Evolutionary conservation across 805 yeast species (phyloP).

Genomic region (Yarrowia hollandica): DNA sequence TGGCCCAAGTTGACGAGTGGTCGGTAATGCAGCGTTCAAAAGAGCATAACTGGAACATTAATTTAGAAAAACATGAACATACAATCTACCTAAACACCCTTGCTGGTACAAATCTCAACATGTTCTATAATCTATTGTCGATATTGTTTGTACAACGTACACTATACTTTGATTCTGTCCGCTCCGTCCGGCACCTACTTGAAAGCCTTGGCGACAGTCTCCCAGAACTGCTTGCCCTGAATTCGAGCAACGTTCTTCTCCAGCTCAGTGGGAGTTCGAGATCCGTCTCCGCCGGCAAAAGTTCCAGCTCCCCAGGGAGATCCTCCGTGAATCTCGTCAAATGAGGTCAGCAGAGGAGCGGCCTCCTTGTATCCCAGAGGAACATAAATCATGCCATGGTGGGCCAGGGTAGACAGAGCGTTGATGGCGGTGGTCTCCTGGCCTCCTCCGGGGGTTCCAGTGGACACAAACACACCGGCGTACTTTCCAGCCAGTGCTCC

Average conservation of each 20-base stretch:
- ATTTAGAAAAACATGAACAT: too few species aligned
- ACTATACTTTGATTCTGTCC: too few species aligned
- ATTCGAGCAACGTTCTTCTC: slow-evolving; percentile 64
- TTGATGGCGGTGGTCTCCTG: slow-evolving; percentile 68
- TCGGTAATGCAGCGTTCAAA: too few species aligned
- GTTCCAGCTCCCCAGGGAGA: slow-evolving; percentile 90
- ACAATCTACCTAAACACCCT: too few species aligned
- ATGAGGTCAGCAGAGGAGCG: slow-evolving; percentile 55
- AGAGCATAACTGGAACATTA: too few species aligned
- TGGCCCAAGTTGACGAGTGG: too few species aligned
- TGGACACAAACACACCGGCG: slow-evolving; percentile 71
- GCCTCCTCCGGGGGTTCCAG: slow-evolving; percentile 77
- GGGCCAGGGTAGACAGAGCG: slow-evolving; percentile 59
- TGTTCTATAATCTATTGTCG: too few species aligned
- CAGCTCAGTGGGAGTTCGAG: slow-evolving; percentile 62
- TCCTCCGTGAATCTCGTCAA: slow-evolving; percentile 76
- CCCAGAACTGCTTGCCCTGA: slow-evolving; percentile 70
- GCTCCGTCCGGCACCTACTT: too few species aligned
- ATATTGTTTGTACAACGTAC: too few species aligned
- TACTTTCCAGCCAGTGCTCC: slow-evolving; percentile 73
- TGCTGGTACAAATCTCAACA: too few species aligned
- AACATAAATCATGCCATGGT: slow-evolving; percentile 75
- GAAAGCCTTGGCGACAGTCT: slow-evolving; percentile 40
- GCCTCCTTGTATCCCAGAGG: slow-evolving; percentile 72
- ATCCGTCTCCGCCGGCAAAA: slow-evolving; percentile 73